Evolutionary conservation across 2,329 filamentous ascomycete species (phyloP).

Genomic region (Nectriaceae sp.): DNA sequence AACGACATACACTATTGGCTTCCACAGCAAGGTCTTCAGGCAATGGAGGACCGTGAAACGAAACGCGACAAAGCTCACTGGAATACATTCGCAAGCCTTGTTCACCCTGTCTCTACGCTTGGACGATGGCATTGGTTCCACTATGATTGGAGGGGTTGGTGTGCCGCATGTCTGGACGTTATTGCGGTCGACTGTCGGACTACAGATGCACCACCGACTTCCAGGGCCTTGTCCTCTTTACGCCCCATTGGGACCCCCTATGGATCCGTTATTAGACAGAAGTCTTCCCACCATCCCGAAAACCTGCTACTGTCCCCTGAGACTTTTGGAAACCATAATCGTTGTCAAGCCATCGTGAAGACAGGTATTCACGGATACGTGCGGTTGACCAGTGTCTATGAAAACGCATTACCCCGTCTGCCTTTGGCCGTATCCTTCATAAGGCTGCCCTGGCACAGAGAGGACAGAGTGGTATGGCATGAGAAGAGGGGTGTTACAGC

Average conservation of each 20-base stretch:
- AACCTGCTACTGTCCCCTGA: constrained; percentile 15
- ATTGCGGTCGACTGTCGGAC: constrained; percentile 15
- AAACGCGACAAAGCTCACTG: constrained; percentile 18
- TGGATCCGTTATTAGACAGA: constrained; percentile 10
- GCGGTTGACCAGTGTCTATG: constrained; percentile 5
- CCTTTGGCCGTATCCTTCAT: constrained; percentile 11
- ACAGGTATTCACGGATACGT: constrained; percentile 11
- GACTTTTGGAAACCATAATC: constrained; percentile 15
- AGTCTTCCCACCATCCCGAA: constrained; percentile 22
- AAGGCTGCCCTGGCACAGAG: constrained; percentile 3
- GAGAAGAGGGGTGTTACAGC: constrained; percentile 5
- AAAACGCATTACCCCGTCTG: constrained; percentile 5
- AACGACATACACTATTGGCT: constrained; percentile 6
- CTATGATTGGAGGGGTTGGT: constrained; percentile 28
- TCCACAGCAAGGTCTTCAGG: constrained; percentile 9
- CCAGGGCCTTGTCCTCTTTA: constrained; percentile 21
- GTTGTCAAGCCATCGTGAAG: constrained; percentile 10
- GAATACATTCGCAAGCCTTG: constrained; percentile 16
- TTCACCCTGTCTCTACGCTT: constrained; percentile 23
- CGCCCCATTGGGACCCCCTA: constrained; percentile 20
- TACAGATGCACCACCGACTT: constrained; percentile 22
- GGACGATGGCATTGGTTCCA: constrained; percentile 26
- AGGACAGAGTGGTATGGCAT: constrained; percentile 10
- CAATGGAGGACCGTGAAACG: constrained; percentile 7
- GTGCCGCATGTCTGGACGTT: constrained; percentile 25